phyloP scores from a whole-genome alignment of 345 rosid genomes.

The Bretschneidera sinensis region DNA sequence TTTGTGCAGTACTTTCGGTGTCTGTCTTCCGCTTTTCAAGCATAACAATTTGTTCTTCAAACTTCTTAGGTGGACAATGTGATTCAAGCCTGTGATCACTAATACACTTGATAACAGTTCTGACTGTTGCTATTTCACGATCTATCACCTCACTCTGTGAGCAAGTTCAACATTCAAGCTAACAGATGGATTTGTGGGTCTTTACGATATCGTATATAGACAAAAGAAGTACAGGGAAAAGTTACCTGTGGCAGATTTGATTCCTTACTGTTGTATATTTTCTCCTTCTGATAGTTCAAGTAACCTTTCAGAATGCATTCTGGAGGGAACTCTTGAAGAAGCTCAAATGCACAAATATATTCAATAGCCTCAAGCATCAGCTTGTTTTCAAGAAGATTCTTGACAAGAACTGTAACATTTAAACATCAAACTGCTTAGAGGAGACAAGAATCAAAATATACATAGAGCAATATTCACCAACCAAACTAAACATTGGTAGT shows the following conservation, averaged over 20 bases:
- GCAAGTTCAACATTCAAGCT: neutral
- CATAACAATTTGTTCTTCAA: neutral
- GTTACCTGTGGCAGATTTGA: neutral
- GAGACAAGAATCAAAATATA: too few species aligned
- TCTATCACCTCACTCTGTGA: slow-evolving; percentile 18
- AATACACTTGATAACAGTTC: slow-evolving; percentile 20
- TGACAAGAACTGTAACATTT: neutral
- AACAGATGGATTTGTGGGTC: neutral
- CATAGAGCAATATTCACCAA: neutral
- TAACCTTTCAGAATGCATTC: neutral
- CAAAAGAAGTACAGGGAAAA: neutral
- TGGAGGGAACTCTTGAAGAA: neutral
- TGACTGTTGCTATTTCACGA: slow-evolving; percentile 12
- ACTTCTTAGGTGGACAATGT: neutral
- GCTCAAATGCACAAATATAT: slow-evolving; percentile 3
- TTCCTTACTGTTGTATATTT: neutral
- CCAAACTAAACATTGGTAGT: too few species aligned
- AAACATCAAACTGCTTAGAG: neutral
- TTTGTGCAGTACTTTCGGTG: too few species aligned
- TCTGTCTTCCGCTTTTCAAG: neutral
- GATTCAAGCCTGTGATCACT: slow-evolving; percentile 17
- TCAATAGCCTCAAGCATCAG: neutral
- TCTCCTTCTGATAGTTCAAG: neutral
- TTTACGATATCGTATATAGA: too few species aligned
- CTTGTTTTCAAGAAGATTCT: neutral